phyloP scores from a whole-genome alignment of 129 eudicot genomes.

The Apium graveolens region DNA sequence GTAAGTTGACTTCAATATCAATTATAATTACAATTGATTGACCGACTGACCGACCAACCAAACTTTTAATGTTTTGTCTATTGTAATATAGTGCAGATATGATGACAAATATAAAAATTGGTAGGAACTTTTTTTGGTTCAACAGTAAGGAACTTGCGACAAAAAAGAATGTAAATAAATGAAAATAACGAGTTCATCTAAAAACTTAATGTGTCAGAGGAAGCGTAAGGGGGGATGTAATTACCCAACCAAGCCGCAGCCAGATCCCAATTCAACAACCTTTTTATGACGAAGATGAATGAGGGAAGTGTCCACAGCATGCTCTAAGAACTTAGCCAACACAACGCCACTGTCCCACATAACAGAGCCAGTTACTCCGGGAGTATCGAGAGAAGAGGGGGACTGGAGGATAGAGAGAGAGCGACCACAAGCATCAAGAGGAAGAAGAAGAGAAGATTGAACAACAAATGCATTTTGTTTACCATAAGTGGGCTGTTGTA shows the following conservation, averaged over 20 bases:
- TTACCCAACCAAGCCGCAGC: constrained; percentile 96
- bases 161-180: too few species aligned
- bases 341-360: constrained; percentile 99
- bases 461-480: constrained; percentile 67
- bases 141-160: too few species aligned
- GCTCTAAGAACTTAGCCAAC: constrained; percentile 77
- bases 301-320: constrained; percentile 58
- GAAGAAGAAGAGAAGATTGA: constrained; percentile 61
- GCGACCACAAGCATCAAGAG: constrained; percentile 80
- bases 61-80: too few species aligned
- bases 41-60: too few species aligned
- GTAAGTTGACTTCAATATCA: too few species aligned
- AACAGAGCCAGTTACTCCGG: constrained; percentile 96
- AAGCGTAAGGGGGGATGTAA: not conserved
- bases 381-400: constrained; percentile 77
- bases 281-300: constrained; percentile 71
- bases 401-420: constrained; percentile 76
- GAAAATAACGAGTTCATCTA: too few species aligned
- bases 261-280: constrained; percentile 81
- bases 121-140: too few species aligned
- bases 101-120: too few species aligned
- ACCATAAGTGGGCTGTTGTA: constrained; percentile 71
- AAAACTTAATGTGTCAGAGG: too few species aligned
- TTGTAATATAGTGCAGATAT: too few species aligned
- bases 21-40: too few species aligned